These are phyloP conservation scores for Neoboletus brunneissimus DNA, from an alignment of 768 basidiomycete genomes.

Conservation along the genomic window DNA sequence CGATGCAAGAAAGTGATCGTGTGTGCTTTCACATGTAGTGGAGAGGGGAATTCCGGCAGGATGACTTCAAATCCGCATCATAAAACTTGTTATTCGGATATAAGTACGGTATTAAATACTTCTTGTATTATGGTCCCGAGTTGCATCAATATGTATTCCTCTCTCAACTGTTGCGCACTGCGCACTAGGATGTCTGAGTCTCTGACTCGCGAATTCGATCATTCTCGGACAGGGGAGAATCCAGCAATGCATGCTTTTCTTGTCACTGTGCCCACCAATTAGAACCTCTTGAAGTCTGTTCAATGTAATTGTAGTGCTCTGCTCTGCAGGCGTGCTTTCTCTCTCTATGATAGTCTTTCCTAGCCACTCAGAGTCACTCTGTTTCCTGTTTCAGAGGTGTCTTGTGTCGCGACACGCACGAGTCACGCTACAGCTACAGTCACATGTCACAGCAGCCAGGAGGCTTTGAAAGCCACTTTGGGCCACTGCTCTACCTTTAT, in stretches of 20 bases:
- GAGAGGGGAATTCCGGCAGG: not conserved
- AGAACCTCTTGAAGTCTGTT: not conserved
- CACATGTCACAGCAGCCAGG: conserved; percentile 34
- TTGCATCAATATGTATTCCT: not conserved
- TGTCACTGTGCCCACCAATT: not conserved
- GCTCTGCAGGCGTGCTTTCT: not conserved
- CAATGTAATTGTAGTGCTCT: not conserved
- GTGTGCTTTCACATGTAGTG: not conserved
- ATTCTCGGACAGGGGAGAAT: not conserved
- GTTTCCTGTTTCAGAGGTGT: conserved; percentile 16
- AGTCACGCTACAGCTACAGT: conserved; percentile 26
- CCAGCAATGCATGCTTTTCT: not conserved
- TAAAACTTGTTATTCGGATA: not conserved
- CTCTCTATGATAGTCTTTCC: too few species aligned
- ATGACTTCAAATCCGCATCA: not conserved
- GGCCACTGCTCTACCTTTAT: conserved; percentile 21
- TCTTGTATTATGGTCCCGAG: not conserved
- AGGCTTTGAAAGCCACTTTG: conserved; percentile 30
- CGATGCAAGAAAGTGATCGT: conserved; percentile 16
- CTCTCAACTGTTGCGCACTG: too few species aligned
- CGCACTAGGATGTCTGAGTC: not conserved
- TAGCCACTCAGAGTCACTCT: not conserved
- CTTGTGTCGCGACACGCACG: conserved; percentile 13
- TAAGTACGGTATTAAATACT: not conserved
- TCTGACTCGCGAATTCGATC: not conserved